These are phyloP conservation scores for Nannochloropsis oceanica DNA, from an alignment of 108 stramenopile species.

Conservation along the genomic window DNA sequence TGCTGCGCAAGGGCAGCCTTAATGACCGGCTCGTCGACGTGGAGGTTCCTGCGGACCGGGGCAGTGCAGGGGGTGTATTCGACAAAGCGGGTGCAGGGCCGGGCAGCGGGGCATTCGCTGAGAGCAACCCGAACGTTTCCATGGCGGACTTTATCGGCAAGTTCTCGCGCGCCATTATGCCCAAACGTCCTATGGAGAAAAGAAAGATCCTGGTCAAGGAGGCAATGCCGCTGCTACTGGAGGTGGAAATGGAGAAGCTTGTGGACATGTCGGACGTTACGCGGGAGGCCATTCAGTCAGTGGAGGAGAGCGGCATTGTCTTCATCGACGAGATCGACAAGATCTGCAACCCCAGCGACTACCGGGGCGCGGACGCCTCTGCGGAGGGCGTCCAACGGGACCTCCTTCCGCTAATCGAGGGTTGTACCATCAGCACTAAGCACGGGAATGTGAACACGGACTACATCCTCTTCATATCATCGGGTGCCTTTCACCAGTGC, in stretches of 20 bases:
- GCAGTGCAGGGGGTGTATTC: not conserved
- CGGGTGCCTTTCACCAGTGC: constrained; percentile 43
- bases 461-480: constrained; percentile 85
- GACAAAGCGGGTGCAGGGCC: not conserved
- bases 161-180: not conserved
- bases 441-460: constrained; percentile 96
- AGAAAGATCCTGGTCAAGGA: constrained; percentile 68
- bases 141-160: constrained; percentile 26
- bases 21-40: constrained; percentile 78
- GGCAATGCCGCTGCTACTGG: constrained; percentile 70
- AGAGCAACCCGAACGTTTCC: constrained; percentile 11
- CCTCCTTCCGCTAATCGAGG: constrained; percentile 90
- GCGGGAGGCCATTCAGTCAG: constrained; percentile 80
- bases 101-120: not conserved
- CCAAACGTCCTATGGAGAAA: constrained; percentile 42
- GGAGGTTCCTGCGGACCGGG: constrained; percentile 51
- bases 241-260: constrained; percentile 77
- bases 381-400: constrained; percentile 98
- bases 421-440: constrained; percentile 85
- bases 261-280: constrained; percentile 72
- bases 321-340: constrained; percentile 99
- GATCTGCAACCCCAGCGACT: constrained; percentile 59
- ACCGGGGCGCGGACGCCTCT: constrained; percentile 79
- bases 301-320: constrained; percentile 93
- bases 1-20: constrained; percentile 71